Evolutionary conservation across 1,284 basidiomycete genomes (phyloP).

Genomic region (Tetrapyrgos nigripes): DNA sequence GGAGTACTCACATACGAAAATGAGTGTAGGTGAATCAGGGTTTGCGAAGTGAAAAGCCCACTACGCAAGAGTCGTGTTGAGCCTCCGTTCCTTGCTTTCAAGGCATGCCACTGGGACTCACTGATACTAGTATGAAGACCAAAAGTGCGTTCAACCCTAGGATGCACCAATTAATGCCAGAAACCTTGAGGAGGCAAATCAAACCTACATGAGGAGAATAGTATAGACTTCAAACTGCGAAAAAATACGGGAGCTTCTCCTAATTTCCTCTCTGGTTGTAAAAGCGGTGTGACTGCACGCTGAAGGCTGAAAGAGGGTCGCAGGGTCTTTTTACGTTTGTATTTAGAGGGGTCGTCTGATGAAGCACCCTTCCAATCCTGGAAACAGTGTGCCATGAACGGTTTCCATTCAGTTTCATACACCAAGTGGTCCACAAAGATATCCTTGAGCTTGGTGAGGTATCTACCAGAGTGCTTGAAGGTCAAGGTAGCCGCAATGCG

Average conservation of each 20-base stretch:
- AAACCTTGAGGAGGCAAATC: no score
- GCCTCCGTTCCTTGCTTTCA: slow-evolving; percentile 5
- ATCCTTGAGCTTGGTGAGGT: slow-evolving; percentile 43
- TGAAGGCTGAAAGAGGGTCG: slow-evolving; percentile 16
- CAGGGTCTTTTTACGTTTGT: no score
- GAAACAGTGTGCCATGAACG: slow-evolving; percentile 43
- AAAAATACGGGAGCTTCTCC: slow-evolving; percentile 48
- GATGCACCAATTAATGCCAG: slow-evolving; percentile 9
- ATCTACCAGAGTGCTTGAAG: slow-evolving; percentile 45
- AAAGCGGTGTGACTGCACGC: slow-evolving; percentile 27
- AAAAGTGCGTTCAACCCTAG: slow-evolving; percentile 71
- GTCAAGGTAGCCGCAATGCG: slow-evolving; percentile 41
- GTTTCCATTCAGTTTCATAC: slow-evolving; percentile 50
- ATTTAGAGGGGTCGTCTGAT: no score
- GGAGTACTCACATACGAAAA: slow-evolving; percentile 71
- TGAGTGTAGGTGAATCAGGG: slow-evolving; percentile 57
- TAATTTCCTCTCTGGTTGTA: slow-evolving; percentile 42
- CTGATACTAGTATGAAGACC: slow-evolving; percentile 63
- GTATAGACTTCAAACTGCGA: slow-evolving; percentile 54
- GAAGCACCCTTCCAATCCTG: slow-evolving; percentile 46
- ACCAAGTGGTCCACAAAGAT: slow-evolving; percentile 55
- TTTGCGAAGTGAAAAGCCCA: slow-evolving; percentile 77
- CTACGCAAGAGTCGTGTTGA: slow-evolving; percentile 36
- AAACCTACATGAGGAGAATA: slow-evolving; percentile 57
- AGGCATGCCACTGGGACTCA: slow-evolving; percentile 39